phyloP scores from a whole-genome alignment of 1,139 yeast species.

The Pichia sp. region DNA sequence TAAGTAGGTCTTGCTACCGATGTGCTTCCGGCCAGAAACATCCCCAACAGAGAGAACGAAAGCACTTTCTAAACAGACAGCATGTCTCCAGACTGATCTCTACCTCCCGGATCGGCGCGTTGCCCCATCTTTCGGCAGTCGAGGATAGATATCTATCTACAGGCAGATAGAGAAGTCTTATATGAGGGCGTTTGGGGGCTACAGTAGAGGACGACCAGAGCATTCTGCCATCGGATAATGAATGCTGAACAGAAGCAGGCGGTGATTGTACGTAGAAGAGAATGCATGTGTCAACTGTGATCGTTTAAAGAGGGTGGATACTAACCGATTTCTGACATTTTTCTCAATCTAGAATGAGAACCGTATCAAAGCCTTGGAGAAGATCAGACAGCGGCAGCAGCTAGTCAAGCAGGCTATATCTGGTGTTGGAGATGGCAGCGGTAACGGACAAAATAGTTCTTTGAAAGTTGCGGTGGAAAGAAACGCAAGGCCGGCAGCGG shows the following conservation, averaged over 20 bases:
- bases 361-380: slow-evolving; percentile 54
- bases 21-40: no score
- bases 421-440: no score
- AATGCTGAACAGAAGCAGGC: not conserved
- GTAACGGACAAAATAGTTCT: no score
- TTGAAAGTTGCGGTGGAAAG: no score
- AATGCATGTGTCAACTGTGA: not conserved
- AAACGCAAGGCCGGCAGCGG: not conserved
- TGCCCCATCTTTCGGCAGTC: not conserved
- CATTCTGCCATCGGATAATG: not conserved
- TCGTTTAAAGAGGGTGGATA: not conserved
- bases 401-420: slow-evolving; percentile 12
- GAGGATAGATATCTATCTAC: not conserved
- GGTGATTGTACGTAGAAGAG: not conserved
- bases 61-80: slow-evolving; percentile 9
- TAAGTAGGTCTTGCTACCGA: no score
- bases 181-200: not conserved
- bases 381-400: slow-evolving; percentile 45
- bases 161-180: not conserved
- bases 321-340: not conserved
- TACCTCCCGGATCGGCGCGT: not conserved
- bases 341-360: slow-evolving; percentile 34
- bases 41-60: slow-evolving; percentile 11
- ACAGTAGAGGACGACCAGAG: not conserved
- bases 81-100: not conserved